A percentile compares a stretch with the other conserved stretches of the same genome.
Evolutionary conservation across 495 filamentous ascomycete genomes (phyloP).

Genomic region (Penicillium macrosclerotiorum): DNA sequence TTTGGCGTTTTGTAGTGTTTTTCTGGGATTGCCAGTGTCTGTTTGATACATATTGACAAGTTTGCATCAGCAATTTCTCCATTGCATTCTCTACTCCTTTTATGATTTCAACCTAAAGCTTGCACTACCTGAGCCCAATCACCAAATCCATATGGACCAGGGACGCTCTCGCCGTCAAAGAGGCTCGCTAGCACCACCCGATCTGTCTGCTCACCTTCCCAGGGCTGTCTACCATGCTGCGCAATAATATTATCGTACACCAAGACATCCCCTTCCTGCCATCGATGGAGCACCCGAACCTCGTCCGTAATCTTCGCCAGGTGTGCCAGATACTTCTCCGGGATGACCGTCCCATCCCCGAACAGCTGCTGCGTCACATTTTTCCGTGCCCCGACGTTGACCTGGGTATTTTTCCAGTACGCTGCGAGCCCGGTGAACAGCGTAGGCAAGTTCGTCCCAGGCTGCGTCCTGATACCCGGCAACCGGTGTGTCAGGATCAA

Average conservation of each 20-base stretch:
- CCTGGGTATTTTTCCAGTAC: conserved; percentile 39
- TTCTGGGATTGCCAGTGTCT: too few relatives aligned
- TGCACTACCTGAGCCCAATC: conserved; percentile 48
- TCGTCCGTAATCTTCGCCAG: conserved; percentile 49
- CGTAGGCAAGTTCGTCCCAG: conserved; percentile 45
- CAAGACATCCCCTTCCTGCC: conserved; percentile 41
- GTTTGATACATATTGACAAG: too few relatives aligned
- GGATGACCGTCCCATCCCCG: conserved; percentile 53
- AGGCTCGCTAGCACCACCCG: conserved; percentile 45
- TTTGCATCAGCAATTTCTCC: too few relatives aligned
- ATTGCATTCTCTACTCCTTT: too few relatives aligned
- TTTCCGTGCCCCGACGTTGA: conserved; percentile 17
- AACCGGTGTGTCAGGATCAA: conserved; percentile 41
- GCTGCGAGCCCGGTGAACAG: conserved; percentile 52
- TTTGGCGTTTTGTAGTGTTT: too few relatives aligned
- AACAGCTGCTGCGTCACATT: conserved; percentile 32
- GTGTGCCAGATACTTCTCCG: conserved; percentile 44
- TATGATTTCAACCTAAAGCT: conserved; percentile 20
- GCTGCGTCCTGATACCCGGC: conserved; percentile 48
- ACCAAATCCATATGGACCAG: conserved; percentile 40
- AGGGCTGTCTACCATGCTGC: conserved; percentile 48
- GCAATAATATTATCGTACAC: conserved; percentile 49
- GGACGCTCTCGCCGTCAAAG: conserved; percentile 41
- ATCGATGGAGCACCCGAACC: conserved; percentile 43
- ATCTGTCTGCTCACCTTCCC: conserved; percentile 44